Evolutionary conservation across 495 filamentous ascomycete species (phyloP).

Genomic region (Xylaria bambusicola): DNA sequence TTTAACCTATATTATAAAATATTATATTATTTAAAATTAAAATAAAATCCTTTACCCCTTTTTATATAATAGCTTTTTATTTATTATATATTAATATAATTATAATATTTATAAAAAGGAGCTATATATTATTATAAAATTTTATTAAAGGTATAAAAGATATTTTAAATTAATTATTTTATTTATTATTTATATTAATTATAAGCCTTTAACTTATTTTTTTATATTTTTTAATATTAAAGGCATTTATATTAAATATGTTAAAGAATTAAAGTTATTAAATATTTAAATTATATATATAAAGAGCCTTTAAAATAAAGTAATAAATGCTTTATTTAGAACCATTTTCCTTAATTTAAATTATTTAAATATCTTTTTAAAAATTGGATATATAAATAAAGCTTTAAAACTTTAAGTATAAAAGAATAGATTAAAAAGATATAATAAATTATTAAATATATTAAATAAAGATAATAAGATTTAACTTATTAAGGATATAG

Average conservation of each 20-base stretch:
- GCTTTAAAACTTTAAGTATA: not conserved
- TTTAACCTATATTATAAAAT: too few relatives aligned
- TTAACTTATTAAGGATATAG: too few relatives aligned
- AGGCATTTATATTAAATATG: not conserved
- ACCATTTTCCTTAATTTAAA: not conserved
- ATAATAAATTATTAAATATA: not conserved
- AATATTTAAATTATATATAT: constrained; percentile 10
- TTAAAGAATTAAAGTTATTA: not conserved
- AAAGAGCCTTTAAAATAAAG: not conserved
- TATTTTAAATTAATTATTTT: not conserved
- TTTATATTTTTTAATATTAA: not conserved
- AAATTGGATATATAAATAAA: too few relatives aligned
- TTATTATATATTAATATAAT: too few relatives aligned
- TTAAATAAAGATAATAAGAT: constrained; percentile 3
- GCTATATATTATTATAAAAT: too few relatives aligned
- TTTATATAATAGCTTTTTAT: too few relatives aligned
- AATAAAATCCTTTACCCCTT: too few relatives aligned
- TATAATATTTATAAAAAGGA: too few relatives aligned
- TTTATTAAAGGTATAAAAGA: not conserved
- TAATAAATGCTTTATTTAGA: not conserved
- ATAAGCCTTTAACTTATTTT: too few relatives aligned
- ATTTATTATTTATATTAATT: constrained; percentile 8
- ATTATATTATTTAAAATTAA: too few relatives aligned
- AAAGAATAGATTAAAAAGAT: not conserved
- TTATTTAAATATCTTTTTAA: too few relatives aligned